Base-by-base conservation (phyloP, 306 rosid species). In the Citrullus mucosospermus region DNA sequence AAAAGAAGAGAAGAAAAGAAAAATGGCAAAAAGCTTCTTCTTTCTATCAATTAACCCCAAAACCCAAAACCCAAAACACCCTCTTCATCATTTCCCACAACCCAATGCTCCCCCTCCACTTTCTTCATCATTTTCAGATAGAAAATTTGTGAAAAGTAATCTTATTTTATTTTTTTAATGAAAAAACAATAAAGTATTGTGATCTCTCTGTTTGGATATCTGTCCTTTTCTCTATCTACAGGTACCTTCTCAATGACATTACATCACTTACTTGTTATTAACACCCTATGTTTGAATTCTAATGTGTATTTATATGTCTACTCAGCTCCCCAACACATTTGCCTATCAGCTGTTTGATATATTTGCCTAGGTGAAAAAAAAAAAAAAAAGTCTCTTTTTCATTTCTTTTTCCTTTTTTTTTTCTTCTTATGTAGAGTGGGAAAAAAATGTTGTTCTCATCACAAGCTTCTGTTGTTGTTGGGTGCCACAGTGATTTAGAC, bases 401-500 rank as follows among this genome's bases (percentile, higher is more conserved):
- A 6, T 51, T 15, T 51, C 25, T 55, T 55, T 55, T 55, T 17
- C 11, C 1, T 73, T 74, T 17, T 0, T 46, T 48, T 77, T 48
- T 17, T 50, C n/a, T 74, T 70, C 34, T 34, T 59, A 20, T 41
- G 36, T 67, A 50, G 32, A 20, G 28, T 18, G 36, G n/a, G 8
- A 5, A 60, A 28, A 36, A 63, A 79, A 79, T 84, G 88, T 86
- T 85, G 78, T 77, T 82, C 83, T 90, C 88, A 91, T 88, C 88
- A 76, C 91, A 84, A 84, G 90, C 86, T 85, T 86, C 86, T 85
- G 86, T 84, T 86, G 87, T 84, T 89, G 93, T 92, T 95, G 85
- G 91, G 90, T 95, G 99, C 87, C 97, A 90, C 95, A 92, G 99
- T 91, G 93, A 87, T 89, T 88, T 87, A 79, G 90, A 95, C 89